phyloP scores from a whole-genome alignment of 257 asterid genomes.

The Rhazya stricta region DNA sequence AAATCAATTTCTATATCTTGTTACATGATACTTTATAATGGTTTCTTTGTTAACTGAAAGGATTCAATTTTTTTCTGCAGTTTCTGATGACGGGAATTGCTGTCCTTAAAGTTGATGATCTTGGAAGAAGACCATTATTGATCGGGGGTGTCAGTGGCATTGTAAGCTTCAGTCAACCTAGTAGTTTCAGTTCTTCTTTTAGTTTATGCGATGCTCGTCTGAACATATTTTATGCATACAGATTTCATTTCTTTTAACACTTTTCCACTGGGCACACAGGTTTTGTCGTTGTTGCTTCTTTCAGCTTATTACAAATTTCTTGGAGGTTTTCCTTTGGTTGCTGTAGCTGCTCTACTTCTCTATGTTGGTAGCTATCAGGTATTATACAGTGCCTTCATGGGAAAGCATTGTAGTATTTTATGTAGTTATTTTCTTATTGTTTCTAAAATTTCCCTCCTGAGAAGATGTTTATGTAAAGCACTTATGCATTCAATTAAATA shows the following conservation, averaged over 20 bases:
- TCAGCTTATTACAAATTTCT: constrained; percentile 94
- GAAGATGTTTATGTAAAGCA: background rate
- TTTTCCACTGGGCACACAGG: constrained; percentile 39
- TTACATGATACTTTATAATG: background rate
- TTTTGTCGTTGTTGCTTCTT: constrained; percentile 79
- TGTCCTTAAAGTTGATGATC: constrained; percentile 90
- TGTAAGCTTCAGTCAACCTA: constrained; percentile 41
- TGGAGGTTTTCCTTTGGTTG: constrained; percentile 72
- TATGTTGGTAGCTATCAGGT: constrained; percentile 99
- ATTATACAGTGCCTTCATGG: background rate
- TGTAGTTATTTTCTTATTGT: background rate
- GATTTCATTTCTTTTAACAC: background rate
- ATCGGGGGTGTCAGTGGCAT: constrained; percentile 86
- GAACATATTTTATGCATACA: background rate
- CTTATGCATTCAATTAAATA: background rate
- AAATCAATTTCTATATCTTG: constrained; percentile 1
- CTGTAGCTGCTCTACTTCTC: constrained; percentile 88
- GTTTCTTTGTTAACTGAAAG: background rate
- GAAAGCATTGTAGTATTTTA: background rate
- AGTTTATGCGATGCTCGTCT: background rate
- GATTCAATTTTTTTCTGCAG: constrained; percentile 36
- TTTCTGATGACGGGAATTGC: constrained; percentile 89
- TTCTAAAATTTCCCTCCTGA: background rate
- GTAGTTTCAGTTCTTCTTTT: constrained; percentile 6
- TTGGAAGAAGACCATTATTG: constrained; percentile 90